phyloP scores from a whole-genome alignment of 129 eudicot genomes.

The Lactuca saligna region DNA sequence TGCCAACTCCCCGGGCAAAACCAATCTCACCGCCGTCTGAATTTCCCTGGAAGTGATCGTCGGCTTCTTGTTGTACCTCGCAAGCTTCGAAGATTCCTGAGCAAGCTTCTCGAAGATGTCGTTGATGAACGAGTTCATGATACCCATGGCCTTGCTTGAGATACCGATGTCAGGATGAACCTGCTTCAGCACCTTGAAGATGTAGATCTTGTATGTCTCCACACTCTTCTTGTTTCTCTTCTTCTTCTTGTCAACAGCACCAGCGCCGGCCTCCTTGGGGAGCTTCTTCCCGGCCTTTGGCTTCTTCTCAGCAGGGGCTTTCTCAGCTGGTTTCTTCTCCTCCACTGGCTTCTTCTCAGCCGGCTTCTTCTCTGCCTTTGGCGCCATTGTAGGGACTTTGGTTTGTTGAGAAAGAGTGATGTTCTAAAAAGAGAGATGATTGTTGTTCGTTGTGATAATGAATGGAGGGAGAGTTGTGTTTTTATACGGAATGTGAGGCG shows the following conservation, averaged over 20 bases:
- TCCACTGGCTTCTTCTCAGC: slow-evolving; percentile 59
- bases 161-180: slow-evolving; percentile 51
- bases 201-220: slow-evolving; percentile 48
- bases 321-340: slow-evolving; percentile 49
- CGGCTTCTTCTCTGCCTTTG: slow-evolving; percentile 49
- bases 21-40: slow-evolving; percentile 58
- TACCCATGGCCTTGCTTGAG: slow-evolving; percentile 51
- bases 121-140: slow-evolving; percentile 43
- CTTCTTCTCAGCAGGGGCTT: slow-evolving; percentile 57
- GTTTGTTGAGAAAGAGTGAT: not conserved
- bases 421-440: not conserved
- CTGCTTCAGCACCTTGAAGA: slow-evolving; percentile 47
- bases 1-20: slow-evolving; percentile 56
- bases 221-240: slow-evolving; percentile 51
- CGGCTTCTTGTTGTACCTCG: slow-evolving; percentile 61
- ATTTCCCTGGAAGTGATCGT: slow-evolving; percentile 53
- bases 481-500: slow-evolving; percentile 4
- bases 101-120: slow-evolving; percentile 53
- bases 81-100: slow-evolving; percentile 41
- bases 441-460: not conserved
- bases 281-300: slow-evolving; percentile 60
- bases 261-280: slow-evolving; percentile 46
- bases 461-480: not conserved
- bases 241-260: slow-evolving; percentile 49
- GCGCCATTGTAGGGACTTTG: slow-evolving; percentile 35